phyloP scores from a whole-genome alignment of 441 rosid genomes.

The Euphorbia corollata region DNA sequence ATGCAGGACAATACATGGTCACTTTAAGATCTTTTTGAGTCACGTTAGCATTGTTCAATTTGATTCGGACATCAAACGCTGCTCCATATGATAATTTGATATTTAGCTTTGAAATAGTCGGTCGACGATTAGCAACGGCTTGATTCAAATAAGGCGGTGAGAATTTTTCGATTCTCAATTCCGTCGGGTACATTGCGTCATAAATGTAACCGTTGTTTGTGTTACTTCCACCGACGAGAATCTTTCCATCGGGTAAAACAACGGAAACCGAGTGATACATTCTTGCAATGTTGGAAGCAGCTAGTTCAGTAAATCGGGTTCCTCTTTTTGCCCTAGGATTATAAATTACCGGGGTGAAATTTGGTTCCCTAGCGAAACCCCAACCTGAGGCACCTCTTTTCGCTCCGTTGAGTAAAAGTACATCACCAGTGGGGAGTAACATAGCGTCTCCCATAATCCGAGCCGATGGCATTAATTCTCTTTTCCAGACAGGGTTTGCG shows the following conservation, averaged over 20 bases:
- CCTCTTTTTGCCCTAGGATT: constrained; percentile 18
- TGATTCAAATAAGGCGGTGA: constrained; percentile 53
- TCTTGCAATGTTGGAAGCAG: constrained; percentile 36
- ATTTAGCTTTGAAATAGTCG: constrained; percentile 18
- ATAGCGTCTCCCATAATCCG: constrained; percentile 51
- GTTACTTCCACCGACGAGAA: constrained; percentile 62
- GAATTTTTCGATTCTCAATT: constrained; percentile 56
- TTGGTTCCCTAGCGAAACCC: constrained; percentile 48
- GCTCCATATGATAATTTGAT: constrained; percentile 18
- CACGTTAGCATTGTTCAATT: background rate
- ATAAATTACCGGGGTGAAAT: constrained; percentile 34
- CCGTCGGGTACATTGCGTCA: constrained; percentile 48
- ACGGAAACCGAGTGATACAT: constrained; percentile 56
- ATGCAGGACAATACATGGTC: constrained; percentile 47
- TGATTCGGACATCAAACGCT: constrained; percentile 24
- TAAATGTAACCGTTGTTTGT: constrained; percentile 42
- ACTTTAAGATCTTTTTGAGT: constrained; percentile 21
- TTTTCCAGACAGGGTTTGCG: constrained; percentile 37
- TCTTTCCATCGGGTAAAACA: constrained; percentile 44
- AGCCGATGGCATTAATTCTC: constrained; percentile 51
- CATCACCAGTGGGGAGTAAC: constrained; percentile 48
- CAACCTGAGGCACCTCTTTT: constrained; percentile 50
- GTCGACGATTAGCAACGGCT: constrained; percentile 17
- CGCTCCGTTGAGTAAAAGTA: constrained; percentile 51
- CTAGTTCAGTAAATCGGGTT: constrained; percentile 30